A percentile compares a stretch with the other conserved stretches of the same genome.
Evolutionary conservation across 1,284 basidiomycete genomes (phyloP).

Genomic region (Microbotryum violaceum): DNA sequence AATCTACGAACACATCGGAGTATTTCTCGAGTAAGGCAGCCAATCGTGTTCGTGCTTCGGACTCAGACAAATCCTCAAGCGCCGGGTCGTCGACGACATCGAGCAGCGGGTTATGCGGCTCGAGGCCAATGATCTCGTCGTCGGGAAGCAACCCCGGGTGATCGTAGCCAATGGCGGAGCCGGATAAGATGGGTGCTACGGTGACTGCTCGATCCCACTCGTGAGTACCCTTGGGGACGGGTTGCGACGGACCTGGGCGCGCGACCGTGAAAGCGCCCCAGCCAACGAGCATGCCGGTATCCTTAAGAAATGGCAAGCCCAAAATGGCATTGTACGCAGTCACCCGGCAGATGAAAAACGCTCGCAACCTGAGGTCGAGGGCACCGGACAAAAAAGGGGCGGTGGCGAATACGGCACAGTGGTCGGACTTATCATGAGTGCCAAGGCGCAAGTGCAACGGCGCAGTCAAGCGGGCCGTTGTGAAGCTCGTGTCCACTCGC

Average conservation of each 20-base stretch:
- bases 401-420: not conserved
- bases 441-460: constrained; percentile 2
- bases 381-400: not conserved
- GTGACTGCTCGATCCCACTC: not conserved
- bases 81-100: constrained; percentile 1
- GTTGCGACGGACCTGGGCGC: not conserved
- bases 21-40: not conserved
- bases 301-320: constrained; percentile 5
- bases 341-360: constrained; percentile 5
- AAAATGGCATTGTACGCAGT: constrained; percentile 4
- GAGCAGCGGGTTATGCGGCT: constrained; percentile 12
- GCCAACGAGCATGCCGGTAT: not conserved
- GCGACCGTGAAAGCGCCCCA: constrained; percentile 1
- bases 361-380: not conserved
- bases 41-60: not conserved
- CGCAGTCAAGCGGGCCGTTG: not conserved
- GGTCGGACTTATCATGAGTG: not conserved
- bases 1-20: constrained; percentile 5
- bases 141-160: not conserved
- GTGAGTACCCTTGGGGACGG: not conserved
- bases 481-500: not conserved
- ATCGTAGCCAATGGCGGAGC: not conserved
- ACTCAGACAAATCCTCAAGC: not conserved
- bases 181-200: not conserved
- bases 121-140: not conserved